Evolutionary conservation across 192 early-diverging fungal genomes (phyloP).

Genomic region (Backusella tuberculispora): DNA sequence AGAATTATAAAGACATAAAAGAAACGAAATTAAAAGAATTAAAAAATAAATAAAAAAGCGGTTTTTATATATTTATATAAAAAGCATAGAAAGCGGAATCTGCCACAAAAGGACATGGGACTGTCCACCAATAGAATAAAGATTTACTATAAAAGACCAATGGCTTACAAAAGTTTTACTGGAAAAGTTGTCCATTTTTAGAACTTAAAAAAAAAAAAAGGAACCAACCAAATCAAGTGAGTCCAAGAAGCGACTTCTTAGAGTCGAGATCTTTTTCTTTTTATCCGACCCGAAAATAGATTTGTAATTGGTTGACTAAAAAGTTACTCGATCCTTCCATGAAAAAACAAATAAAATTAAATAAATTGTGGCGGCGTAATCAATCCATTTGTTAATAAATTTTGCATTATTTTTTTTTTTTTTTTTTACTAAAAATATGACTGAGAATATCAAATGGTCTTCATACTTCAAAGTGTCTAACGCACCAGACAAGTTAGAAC

Average conservation of each 20-base stretch:
- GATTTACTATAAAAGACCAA: not conserved
- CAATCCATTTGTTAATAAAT: too few relatives aligned
- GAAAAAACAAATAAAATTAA: too few relatives aligned
- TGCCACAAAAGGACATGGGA: conserved; percentile 6
- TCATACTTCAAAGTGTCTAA: conserved; percentile 34
- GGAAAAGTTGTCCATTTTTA: not conserved
- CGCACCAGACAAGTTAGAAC: conserved; percentile 19
- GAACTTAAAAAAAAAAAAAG: not conserved
- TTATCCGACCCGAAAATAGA: not conserved
- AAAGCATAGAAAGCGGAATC: conserved; percentile 12
- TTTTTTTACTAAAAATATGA: not conserved
- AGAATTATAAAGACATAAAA: not conserved
- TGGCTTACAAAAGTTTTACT: not conserved
- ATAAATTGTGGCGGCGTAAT: too few relatives aligned
- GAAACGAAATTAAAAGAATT: conserved; percentile 10
- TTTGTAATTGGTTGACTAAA: conserved; percentile 1
- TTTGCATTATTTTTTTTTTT: not conserved
- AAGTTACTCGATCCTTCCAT: not conserved
- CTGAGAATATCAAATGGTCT: conserved; percentile 12
- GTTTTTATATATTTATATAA: conserved; percentile 11
- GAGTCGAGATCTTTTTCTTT: not conserved
- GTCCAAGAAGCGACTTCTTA: not conserved
- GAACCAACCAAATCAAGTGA: conserved; percentile 10
- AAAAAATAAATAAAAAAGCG: not conserved
- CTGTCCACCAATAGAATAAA: not conserved